Percentiles rank a stretch among this genome's conserved stretches.
These are phyloP conservation scores for Yamadazyma insecticola DNA, from an alignment of 805 yeast species.

Conservation along the genomic window DNA sequence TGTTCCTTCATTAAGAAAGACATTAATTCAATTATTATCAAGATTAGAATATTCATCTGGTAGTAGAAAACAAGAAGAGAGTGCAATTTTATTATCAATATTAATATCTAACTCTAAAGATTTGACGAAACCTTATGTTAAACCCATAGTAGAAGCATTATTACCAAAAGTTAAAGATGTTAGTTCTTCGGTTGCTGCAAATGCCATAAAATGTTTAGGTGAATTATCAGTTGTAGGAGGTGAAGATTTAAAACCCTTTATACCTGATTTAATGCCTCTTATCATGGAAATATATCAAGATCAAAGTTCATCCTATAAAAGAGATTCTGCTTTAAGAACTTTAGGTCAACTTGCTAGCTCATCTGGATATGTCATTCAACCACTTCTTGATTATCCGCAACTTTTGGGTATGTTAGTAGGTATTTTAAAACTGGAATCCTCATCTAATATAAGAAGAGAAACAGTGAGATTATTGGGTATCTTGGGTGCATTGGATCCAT, in stretches of 20 bases:
- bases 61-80: conserved; percentile 76
- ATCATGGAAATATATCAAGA: conserved; percentile 86
- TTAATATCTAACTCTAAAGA: conserved; percentile 75
- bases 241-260: conserved; percentile 69
- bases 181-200: conserved; percentile 79
- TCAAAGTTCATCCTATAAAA: conserved; percentile 79
- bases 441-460: conserved; percentile 74
- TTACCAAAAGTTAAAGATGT: conserved; percentile 70
- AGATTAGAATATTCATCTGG: conserved; percentile 78
- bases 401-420: conserved; percentile 75
- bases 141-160: conserved; percentile 82
- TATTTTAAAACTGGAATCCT: conserved; percentile 75
- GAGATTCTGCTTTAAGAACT: conserved; percentile 86
- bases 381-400: conserved; percentile 87
- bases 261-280: conserved; percentile 78
- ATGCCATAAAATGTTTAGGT: conserved; percentile 82
- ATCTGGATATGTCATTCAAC: conserved; percentile 93
- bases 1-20: conserved; percentile 86
- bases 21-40: conserved; percentile 78
- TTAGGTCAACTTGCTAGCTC: conserved; percentile 86
- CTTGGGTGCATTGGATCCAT: conserved; percentile 95
- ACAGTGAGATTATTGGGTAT: conserved; percentile 88
- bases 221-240: conserved; percentile 88
- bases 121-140: conserved; percentile 85
- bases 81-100: conserved; percentile 68